Base-by-base conservation (phyloP, 2,329 filamentous ascomycete genomes). In the Fusarium sp. region DNA sequence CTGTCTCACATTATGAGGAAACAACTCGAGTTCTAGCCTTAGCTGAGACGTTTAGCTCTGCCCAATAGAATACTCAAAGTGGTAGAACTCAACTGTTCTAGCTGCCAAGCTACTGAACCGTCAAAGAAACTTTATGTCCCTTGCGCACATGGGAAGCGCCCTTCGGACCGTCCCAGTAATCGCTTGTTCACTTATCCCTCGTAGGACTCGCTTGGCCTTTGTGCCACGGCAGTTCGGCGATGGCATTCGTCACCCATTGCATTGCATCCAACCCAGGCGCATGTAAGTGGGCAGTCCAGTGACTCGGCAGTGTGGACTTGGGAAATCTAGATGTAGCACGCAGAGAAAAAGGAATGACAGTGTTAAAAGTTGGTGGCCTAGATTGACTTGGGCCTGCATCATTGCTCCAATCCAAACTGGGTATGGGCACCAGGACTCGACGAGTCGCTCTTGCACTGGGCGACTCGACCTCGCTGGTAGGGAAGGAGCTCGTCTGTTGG, bases 401-500 rank as follows among this genome's bases (percentile, higher is more conserved):
- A 71, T 69, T 71, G 59, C 44, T 66, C 55, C 67, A 71, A 60
- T 55, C 47, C 59, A 71, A 68, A 68, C 54, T 44, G 51, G 56
- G 59, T 56, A 58, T 32, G 52, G 51, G 30, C 50, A 52, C 16
- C 34, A 55, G 52, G 44, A 57, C 57, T 70, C 57, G 67, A 68
- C 62, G 42, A 58, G 38, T 58, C 38, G 45, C 53, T 67, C 57
- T 47, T 66, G 56, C 67, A 63, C 67, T 70, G 63, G 53, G 66
- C 38, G 51, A 57, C 62, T 62, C 50, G 53, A 62, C 34, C 50
- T 51, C 43, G 44, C 24, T 43, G 43, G 43, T 25, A 27, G 14
- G 38, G 56, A 29, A 53, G 46, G 42, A 59, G 44, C 40, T 24
- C 46, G 32, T 45, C 52, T 63, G 65, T 67, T 69, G 66, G 64